Percentiles rank a stretch among this genome's conserved stretches.
Evolutionary conservation across 192 early-diverging fungal genomes (phyloP).

Genomic region (Geosiphon pyriformis): DNA sequence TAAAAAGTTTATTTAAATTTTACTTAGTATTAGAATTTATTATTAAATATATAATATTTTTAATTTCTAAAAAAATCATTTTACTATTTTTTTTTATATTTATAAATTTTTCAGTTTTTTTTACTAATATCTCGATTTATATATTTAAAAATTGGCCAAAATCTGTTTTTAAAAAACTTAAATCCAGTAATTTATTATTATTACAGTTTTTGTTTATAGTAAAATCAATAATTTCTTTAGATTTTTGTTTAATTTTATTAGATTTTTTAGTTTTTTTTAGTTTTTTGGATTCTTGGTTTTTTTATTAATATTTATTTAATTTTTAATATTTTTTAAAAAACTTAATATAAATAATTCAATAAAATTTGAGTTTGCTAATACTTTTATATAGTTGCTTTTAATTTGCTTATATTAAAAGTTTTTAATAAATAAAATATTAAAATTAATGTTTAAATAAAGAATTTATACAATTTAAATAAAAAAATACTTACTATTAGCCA

Average conservation of each 20-base stretch:
- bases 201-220: neutral
- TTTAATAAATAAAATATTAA: neutral
- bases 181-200: too few relatives aligned
- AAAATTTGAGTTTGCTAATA: too few relatives aligned
- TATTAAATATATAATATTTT: neutral
- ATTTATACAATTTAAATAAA: too few relatives aligned
- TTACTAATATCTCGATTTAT: neutral
- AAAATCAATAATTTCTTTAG: neutral
- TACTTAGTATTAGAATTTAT: conserved; percentile 1
- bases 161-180: too few relatives aligned
- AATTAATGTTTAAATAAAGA: too few relatives aligned
- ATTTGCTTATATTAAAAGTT: neutral
- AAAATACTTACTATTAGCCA: too few relatives aligned
- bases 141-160: neutral
- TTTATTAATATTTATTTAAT: too few relatives aligned
- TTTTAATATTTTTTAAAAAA: too few relatives aligned
- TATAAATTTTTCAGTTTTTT: neutral
- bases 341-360: too few relatives aligned
- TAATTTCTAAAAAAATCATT: neutral
- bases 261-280: neutral
- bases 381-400: conserved; percentile 4
- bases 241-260: neutral
- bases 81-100: neutral
- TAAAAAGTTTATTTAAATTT: conserved; percentile 1
- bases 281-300: neutral